Evolutionary conservation across 495 filamentous ascomycete species (phyloP).

Genomic region (Penicillium odoratum): DNA sequence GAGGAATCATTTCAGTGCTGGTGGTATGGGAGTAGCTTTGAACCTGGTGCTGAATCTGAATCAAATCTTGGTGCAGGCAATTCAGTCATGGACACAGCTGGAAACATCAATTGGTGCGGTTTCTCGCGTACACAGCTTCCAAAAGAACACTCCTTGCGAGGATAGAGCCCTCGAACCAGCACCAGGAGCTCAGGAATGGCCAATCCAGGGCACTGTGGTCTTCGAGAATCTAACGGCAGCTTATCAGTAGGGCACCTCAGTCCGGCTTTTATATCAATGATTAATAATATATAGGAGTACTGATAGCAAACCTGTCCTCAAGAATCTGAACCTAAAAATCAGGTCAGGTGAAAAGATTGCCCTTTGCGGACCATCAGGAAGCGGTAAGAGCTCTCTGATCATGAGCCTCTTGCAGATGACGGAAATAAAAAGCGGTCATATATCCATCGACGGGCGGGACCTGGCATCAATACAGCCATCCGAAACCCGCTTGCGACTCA

Average conservation of each 20-base stretch:
- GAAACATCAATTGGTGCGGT: slow-evolving; percentile 56
- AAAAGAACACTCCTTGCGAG: not conserved
- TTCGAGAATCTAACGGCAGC: not conserved
- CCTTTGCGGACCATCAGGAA: slow-evolving; percentile 24
- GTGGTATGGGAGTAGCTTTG: slow-evolving; percentile 50
- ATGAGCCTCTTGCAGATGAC: slow-evolving; percentile 31
- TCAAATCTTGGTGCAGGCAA: not conserved
- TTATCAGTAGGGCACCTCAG: not conserved
- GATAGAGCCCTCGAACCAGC: too few relatives aligned
- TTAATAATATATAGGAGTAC: not conserved
- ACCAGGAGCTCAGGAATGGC: too few relatives aligned
- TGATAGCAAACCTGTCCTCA: slow-evolving; percentile 8
- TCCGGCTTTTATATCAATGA: too few relatives aligned
- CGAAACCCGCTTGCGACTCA: slow-evolving; percentile 30
- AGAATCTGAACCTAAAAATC: slow-evolving; percentile 24
- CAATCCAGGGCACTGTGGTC: not conserved
- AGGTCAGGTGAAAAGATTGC: slow-evolving; percentile 29
- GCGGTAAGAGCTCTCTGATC: slow-evolving; percentile 45
- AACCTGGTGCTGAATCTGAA: slow-evolving; percentile 15
- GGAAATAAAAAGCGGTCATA: slow-evolving; percentile 14
- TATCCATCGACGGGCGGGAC: slow-evolving; percentile 37
- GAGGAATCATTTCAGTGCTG: not conserved
- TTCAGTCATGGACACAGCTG: slow-evolving; percentile 46
- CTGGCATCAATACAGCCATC: slow-evolving; percentile 31
- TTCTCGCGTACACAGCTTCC: slow-evolving; percentile 39